Evolutionary conservation across 1,284 basidiomycete genomes (phyloP), one percentile per base, ranked within the genome.

Genomic region (Ustilago hordei): DNA sequence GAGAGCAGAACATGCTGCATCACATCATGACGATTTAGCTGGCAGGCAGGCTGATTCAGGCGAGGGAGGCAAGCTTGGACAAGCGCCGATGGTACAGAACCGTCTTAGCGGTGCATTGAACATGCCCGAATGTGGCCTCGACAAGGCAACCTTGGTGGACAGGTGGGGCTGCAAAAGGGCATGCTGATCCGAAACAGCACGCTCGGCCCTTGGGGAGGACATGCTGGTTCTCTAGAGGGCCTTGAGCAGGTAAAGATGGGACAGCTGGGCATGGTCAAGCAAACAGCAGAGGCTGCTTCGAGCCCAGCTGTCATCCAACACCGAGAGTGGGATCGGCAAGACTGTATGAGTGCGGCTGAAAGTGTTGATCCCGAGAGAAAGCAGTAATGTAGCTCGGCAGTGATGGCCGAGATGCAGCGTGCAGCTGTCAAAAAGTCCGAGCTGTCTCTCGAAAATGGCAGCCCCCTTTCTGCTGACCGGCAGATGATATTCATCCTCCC

Each of bases 371-470:
- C n/a, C 43, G 55, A 45, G 11, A 11, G 47, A n/a, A n/a, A 57
- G 39, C 28, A 41, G 17, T 23, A 41, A 55, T 48, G 55, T 59
- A 56, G 69, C 69, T 72, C 69, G 69, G 69, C 69, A 72, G 57
- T 60, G 60, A 72, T 71, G 69, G 45, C 69, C 69, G 69, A 72
- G 69, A 63, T 72, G 69, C 69, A 72, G 60, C 53, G 48, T 52
- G 69, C 69, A 72, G 60, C 69, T 72, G 69, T 72, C 69, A 72
- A 70, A 67, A 56, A 53, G 45, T n/a, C 69, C 69, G 69, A 72
- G 64, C 52, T 39, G 34, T 23, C 39, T 38, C 43, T 31, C 7
- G 0, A 60, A 60, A 39, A 15, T 39, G n/a, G 38, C 38, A 32
- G 12, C 36, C 47, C 34, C 11, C 34, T 43, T 17, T 31, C 23